These are phyloP conservation scores for Beauveria sp. DNA, from an alignment of 2,329 filamentous ascomycete species.

Conservation along the genomic window DNA sequence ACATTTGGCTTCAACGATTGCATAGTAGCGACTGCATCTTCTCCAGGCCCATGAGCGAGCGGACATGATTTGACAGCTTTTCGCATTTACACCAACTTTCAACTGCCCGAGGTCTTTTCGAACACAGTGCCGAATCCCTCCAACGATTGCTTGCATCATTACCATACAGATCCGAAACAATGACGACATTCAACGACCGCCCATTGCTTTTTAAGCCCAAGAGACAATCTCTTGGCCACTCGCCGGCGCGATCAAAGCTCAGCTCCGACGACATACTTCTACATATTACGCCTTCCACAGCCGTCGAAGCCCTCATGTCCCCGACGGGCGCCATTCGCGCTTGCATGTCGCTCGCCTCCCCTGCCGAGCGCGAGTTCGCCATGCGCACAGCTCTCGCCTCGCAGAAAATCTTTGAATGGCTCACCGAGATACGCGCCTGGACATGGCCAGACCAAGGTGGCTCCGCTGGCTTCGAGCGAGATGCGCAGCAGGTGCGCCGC, in stretches of 20 bases:
- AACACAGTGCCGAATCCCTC: neutral
- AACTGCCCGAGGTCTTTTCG: neutral
- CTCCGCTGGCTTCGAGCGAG: slow-evolving; percentile 45
- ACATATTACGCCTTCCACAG: slow-evolving; percentile 53
- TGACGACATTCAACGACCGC: slow-evolving; percentile 26
- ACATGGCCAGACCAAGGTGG: slow-evolving; percentile 44
- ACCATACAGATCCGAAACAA: slow-evolving; percentile 13
- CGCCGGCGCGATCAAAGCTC: slow-evolving; percentile 38
- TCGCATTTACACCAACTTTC: slow-evolving; percentile 13
- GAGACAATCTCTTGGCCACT: slow-evolving; percentile 26
- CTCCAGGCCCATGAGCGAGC: slow-evolving; percentile 14
- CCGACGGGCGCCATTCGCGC: slow-evolving; percentile 44
- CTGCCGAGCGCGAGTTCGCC: slow-evolving; percentile 63
- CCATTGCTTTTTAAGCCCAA: slow-evolving; percentile 25
- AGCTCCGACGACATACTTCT: slow-evolving; percentile 50
- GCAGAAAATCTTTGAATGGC: slow-evolving; percentile 65
- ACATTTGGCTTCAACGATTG: slow-evolving; percentile 16
- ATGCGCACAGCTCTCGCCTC: slow-evolving; percentile 63
- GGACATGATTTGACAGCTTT: slow-evolving; percentile 8
- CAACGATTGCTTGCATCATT: neutral
- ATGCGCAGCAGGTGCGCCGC: slow-evolving; percentile 31
- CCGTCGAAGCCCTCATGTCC: slow-evolving; percentile 51
- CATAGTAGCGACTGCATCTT: slow-evolving; percentile 12
- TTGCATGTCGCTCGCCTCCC: slow-evolving; percentile 56
- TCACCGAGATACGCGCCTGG: slow-evolving; percentile 60